Evolutionary conservation across 495 filamentous ascomycete species (phyloP).

Genomic region (Podospora bellae-mahoneyi): DNA sequence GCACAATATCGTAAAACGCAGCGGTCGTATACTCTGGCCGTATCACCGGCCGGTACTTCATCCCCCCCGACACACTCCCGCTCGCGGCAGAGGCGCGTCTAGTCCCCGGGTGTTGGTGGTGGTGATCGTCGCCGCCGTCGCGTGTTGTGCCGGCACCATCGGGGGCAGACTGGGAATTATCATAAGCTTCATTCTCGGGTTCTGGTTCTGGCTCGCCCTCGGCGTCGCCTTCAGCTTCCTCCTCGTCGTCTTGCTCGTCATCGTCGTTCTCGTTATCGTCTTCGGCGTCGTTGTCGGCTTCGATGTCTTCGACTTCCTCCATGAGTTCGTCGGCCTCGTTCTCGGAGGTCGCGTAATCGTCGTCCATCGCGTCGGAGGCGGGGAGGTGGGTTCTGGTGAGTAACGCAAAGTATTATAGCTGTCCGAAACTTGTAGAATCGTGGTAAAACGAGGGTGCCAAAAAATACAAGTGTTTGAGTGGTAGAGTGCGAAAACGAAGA

Average conservation of each 20-base stretch:
- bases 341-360: slow-evolving; percentile 52
- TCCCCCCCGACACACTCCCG: slow-evolving; percentile 37
- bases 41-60: slow-evolving; percentile 58
- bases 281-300: slow-evolving; percentile 57
- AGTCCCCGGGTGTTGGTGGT: slow-evolving; percentile 12
- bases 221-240: slow-evolving; percentile 34
- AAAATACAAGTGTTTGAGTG: background rate
- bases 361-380: slow-evolving; percentile 31
- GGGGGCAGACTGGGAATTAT: slow-evolving; percentile 43
- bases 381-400: background rate
- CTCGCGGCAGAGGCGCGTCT: slow-evolving; percentile 44
- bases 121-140: background rate
- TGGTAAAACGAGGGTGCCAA: background rate
- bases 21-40: slow-evolving; percentile 80
- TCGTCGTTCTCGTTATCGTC: slow-evolving; percentile 56
- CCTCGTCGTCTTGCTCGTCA: slow-evolving; percentile 60
- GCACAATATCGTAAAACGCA: slow-evolving; percentile 89
- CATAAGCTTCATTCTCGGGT: slow-evolving; percentile 11
- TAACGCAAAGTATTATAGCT: background rate
- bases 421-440: background rate
- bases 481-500: background rate
- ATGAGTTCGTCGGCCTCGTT: slow-evolving; percentile 64
- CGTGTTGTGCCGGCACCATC: background rate
- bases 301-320: slow-evolving; percentile 58
- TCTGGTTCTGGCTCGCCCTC: slow-evolving; percentile 22